These are phyloP conservation scores for Quercus tomentella DNA, from an alignment of 331 rosid genomes.

Conservation along the genomic window DNA sequence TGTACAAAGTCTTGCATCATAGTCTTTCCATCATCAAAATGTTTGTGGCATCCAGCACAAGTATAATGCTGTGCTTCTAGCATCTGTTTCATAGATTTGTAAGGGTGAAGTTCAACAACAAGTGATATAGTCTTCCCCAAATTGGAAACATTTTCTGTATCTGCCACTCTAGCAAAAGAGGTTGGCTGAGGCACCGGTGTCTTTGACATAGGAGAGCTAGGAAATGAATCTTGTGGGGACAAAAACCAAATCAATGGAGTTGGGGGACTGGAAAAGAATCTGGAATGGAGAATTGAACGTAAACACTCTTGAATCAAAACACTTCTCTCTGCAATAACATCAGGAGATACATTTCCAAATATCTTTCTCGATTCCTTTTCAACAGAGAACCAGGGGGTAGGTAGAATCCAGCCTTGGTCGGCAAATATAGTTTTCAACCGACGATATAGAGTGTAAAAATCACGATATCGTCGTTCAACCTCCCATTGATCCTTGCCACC, in stretches of 20 bases:
- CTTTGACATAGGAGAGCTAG: conserved; percentile 48
- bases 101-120: conserved; percentile 73
- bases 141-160: conserved; percentile 35
- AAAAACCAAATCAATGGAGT: conserved; percentile 73
- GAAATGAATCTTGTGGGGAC: conserved; percentile 65
- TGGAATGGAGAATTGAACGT: conserved; percentile 58
- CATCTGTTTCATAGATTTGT: conserved; percentile 72
- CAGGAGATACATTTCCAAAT: conserved; percentile 83
- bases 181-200: conserved; percentile 32
- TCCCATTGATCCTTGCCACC: conserved; percentile 89
- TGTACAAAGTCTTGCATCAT: conserved; percentile 70
- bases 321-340: conserved; percentile 83
- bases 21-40: conserved; percentile 77
- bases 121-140: conserved; percentile 79
- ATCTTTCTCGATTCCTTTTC: conserved; percentile 77
- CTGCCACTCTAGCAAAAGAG: conserved; percentile 23
- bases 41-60: conserved; percentile 92
- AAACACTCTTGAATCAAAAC: conserved; percentile 83
- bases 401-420: conserved; percentile 69
- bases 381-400: conserved; percentile 77
- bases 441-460: conserved; percentile 70
- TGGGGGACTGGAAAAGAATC: conserved; percentile 57
- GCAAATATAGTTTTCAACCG: conserved; percentile 61
- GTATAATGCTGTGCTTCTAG: conserved; percentile 80
- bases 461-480: conserved; percentile 88